Conservation (phyloP, 2,329 filamentous ascomycete species). For the Tolypocladium sp. region DNA sequence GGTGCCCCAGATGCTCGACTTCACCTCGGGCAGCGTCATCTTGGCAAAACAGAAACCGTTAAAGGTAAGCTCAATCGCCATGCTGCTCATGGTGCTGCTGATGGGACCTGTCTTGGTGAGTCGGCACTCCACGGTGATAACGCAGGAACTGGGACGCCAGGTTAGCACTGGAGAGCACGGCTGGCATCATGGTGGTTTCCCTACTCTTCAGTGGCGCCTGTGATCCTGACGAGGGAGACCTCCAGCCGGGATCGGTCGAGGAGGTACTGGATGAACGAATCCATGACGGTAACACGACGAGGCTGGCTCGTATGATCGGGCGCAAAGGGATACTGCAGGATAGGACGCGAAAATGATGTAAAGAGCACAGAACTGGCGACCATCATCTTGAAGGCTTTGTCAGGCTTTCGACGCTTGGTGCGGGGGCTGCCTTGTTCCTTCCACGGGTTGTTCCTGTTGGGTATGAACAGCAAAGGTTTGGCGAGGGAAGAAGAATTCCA, state of each 20-base stretch:
- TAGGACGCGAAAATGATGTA: conserved; percentile 13
- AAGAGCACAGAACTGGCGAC: conserved; percentile 9
- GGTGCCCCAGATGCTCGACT: conserved; percentile 17
- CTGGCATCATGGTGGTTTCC: conserved; percentile 4
- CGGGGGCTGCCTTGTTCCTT: not conserved
- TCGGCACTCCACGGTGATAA: conserved; percentile 17
- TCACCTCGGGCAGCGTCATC: conserved; percentile 17
- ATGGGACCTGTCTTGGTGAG: conserved; percentile 20
- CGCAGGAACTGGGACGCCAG: conserved; percentile 15
- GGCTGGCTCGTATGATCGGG: not conserved
- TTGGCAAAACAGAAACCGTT: conserved; percentile 18
- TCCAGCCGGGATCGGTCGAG: conserved; percentile 17
- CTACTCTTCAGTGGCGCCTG: conserved; percentile 18
- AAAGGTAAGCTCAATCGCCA: conserved; percentile 19
- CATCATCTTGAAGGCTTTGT: not conserved
- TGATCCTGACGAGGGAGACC: conserved; percentile 19
- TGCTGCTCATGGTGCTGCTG: conserved; percentile 17
- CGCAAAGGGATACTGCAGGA: conserved; percentile 5
- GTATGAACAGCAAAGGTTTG: not conserved
- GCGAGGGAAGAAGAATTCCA: not conserved
- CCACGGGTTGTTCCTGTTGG: not conserved
- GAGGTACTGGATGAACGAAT: conserved; percentile 18
- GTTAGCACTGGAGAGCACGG: not conserved
- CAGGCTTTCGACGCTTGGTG: not conserved
- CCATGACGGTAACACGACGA: conserved; percentile 10